phyloP scores from a whole-genome alignment of 176 grass and related monocot species.

The Avena sativa region DNA sequence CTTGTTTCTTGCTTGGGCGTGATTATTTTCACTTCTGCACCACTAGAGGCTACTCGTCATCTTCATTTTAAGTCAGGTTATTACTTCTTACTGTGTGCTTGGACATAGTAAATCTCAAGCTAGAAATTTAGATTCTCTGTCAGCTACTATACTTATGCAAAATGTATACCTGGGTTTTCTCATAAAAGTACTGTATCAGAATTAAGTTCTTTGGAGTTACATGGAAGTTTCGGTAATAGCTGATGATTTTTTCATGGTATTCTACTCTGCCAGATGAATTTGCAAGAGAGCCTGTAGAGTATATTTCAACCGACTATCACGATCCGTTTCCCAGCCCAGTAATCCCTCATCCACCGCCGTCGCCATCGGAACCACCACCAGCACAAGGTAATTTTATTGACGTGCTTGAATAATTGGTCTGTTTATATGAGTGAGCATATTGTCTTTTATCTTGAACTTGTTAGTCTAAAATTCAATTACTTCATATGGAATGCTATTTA shows the following conservation, averaged over 20 bases:
- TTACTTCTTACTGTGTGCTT: neutral
- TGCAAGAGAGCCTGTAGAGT: neutral
- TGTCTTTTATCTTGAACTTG: neutral
- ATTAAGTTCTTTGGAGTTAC: neutral
- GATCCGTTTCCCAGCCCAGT: neutral
- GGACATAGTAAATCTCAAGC: neutral
- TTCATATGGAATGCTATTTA: neutral
- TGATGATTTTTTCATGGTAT: neutral
- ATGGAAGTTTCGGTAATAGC: neutral
- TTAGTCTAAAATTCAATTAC: neutral
- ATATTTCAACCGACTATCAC: neutral
- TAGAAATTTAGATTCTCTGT: neutral
- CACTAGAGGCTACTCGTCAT: neutral
- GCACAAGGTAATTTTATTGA: neutral
- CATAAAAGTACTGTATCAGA: no score
- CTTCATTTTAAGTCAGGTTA: neutral
- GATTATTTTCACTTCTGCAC: neutral
- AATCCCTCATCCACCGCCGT: neutral
- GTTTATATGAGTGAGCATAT: neutral
- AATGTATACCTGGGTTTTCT: neutral
- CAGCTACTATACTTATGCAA: neutral
- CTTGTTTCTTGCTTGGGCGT: neutral
- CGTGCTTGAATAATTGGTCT: neutral
- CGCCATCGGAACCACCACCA: neutral
- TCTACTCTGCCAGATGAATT: neutral